Evolutionary conservation across 2,329 filamentous ascomycete species (phyloP), one percentile per base, ranked within the genome.

Genomic region (Colletotrichum higginsianum): DNA sequence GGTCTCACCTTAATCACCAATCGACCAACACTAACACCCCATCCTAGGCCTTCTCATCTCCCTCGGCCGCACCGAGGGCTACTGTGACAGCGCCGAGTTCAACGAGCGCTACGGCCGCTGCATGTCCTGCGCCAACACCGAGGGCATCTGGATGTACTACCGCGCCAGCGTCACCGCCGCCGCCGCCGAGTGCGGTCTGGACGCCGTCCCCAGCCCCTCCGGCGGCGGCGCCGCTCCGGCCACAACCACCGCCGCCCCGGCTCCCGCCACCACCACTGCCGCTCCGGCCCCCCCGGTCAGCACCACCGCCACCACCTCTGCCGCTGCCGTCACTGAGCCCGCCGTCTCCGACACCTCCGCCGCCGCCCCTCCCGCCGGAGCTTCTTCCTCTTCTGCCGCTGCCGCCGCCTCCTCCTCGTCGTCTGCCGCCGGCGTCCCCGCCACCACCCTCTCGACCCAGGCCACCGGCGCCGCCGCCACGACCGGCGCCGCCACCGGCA

Each of bases 61-160:
- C 18, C 80, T 82, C n/a, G 80, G 79, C 57, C 78, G 77, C 18
- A 76, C 77, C 26, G 74, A 76, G 1, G 79, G 78, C 72, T 80
- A 80, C 66, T 86, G 85, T 73, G 74, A 78, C 18, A 80, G 80
- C 68, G 67, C 79, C 2, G 80, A 78, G 58, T 86, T 85, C 78
- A 75, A 80, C 40, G 76, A 77, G 21, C 78, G 81, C 72, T 86
- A 85, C 77, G 76, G 78, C 15, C 78, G 79, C 26, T 86, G 85
- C 72, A 79, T 86, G 57, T 75, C 79, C 55, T 86, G 85, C 75
- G 80, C 84, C 35, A 81, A 84, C 63, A 83, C 83, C 55, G 78
- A 79, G 66, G 78, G 82, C 65, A 84, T 86, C 75, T 86, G 85
- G 85, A 76, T 77, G 61, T 82, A 82, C 77, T 86, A 86, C 73